Conservation (phyloP, 352 stramenopile genomes). For the Phytophthora kernoviae region DNA sequence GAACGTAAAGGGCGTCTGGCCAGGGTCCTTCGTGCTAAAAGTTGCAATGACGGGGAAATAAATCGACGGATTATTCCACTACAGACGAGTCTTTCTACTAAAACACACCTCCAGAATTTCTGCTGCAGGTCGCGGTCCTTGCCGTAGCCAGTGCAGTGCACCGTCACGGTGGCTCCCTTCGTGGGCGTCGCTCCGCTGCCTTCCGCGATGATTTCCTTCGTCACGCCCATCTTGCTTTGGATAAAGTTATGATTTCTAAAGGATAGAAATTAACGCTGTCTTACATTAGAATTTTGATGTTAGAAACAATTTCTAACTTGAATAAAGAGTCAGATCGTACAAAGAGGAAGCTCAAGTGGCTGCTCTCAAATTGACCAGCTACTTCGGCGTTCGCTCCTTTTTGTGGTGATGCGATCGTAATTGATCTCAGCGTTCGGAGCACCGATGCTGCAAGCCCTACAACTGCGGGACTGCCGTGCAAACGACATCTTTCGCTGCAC, state of each 20-base stretch:
- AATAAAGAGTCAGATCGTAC: too few species aligned
- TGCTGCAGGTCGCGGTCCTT: conserved; percentile 67
- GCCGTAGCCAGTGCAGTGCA: conserved; percentile 85
- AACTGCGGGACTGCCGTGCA: too few species aligned
- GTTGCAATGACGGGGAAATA: background rate
- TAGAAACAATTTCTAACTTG: too few species aligned
- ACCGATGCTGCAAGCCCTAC: too few species aligned
- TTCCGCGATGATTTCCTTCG: conserved; percentile 61
- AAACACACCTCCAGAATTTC: conserved; percentile 93
- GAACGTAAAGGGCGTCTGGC: conserved; percentile 94
- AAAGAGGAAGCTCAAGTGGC: too few species aligned
- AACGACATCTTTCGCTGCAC: too few species aligned
- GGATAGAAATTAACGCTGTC: background rate
- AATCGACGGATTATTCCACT: background rate
- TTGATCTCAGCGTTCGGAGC: too few species aligned
- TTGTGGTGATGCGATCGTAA: too few species aligned
- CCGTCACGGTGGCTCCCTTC: conserved; percentile 70
- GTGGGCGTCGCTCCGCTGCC: conserved; percentile 60
- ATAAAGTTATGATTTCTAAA: background rate
- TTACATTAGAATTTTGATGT: too few species aligned
- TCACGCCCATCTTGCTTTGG: conserved; percentile 53
- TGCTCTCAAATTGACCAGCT: too few species aligned
- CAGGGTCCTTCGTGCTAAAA: conserved; percentile 92
- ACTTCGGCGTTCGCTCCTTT: too few species aligned
- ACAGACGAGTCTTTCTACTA: background rate